Conservation (phyloP, 2,329 filamentous ascomycete genomes). For the Celoporthe dispersa region DNA sequence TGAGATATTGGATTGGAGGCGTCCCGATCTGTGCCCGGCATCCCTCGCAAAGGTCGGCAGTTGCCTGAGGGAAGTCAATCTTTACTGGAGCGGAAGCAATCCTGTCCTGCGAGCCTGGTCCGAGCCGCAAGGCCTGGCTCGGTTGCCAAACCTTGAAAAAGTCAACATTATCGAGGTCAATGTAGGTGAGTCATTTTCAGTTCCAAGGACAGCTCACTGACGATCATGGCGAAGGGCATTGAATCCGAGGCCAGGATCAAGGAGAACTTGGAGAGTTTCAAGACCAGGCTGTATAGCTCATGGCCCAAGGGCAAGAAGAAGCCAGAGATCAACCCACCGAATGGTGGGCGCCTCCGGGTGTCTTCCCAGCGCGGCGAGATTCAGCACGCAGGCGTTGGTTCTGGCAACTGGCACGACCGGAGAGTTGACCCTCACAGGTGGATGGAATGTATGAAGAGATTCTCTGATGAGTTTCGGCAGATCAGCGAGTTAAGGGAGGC, state of each 20-base stretch:
- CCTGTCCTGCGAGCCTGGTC: constrained; percentile 13
- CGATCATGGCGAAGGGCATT: neutral
- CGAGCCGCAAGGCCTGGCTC: neutral
- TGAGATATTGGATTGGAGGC: constrained; percentile 15
- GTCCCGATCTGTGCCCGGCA: neutral
- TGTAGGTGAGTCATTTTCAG: neutral
- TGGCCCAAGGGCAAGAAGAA: neutral
- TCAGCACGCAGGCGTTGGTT: neutral
- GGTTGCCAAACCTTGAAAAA: neutral
- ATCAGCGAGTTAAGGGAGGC: neutral
- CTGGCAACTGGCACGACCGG: neutral
- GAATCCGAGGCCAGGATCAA: neutral
- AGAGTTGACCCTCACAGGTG: neutral
- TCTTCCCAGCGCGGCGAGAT: neutral
- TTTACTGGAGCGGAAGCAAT: constrained; percentile 16
- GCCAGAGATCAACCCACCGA: neutral
- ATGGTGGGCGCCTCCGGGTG: neutral
- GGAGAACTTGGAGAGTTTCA: neutral
- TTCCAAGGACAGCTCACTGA: constrained; percentile 2
- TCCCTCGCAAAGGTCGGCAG: neutral
- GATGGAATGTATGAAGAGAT: neutral
- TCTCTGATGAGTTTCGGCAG: neutral
- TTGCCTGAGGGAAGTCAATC: neutral
- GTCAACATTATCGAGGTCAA: neutral
- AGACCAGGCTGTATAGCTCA: neutral